A percentile compares a stretch with the other conserved stretches of the same genome.
Evolutionary conservation across 2,329 filamentous ascomycete species (phyloP).

Genomic region (Fusarium cicatricum): DNA sequence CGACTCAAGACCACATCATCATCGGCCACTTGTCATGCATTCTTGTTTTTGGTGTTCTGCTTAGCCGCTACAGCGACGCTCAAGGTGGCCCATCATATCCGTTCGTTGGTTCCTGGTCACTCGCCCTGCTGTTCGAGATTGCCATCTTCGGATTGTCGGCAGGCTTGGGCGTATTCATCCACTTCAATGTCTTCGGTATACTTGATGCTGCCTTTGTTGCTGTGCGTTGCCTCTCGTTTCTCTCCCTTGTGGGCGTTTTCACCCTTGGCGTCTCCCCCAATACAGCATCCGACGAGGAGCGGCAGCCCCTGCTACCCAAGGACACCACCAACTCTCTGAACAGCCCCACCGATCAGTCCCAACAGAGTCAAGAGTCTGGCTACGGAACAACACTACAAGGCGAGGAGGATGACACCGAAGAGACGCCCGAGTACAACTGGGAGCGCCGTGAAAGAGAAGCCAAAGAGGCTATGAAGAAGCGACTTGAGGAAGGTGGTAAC

Average conservation of each 20-base stretch:
- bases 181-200: conserved; percentile 27
- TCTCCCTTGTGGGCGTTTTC: conserved; percentile 26
- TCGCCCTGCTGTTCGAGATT: conserved; percentile 66
- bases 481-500: conserved; percentile 76
- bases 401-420: conserved; percentile 48
- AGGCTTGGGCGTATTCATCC: conserved; percentile 1
- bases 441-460: conserved; percentile 61
- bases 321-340: conserved; percentile 28
- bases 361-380: conserved; percentile 39
- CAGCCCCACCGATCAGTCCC: conserved; percentile 32
- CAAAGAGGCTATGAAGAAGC: conserved; percentile 69
- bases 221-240: conserved; percentile 32
- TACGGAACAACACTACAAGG: conserved; percentile 55
- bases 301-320: conserved; percentile 62
- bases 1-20: conserved; percentile 56
- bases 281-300: conserved; percentile 60
- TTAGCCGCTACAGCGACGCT: conserved; percentile 61
- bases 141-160: conserved; percentile 49
- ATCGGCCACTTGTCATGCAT: conserved; percentile 69
- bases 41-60: conserved; percentile 69
- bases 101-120: conserved; percentile 68
- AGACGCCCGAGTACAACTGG: conserved; percentile 61
- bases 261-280: conserved; percentile 24
- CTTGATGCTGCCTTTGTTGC: conserved; percentile 36
- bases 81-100: conserved; percentile 67